Evolutionary conservation across 306 rosid species (phyloP).

Genomic region (Corylus heterophylla): DNA sequence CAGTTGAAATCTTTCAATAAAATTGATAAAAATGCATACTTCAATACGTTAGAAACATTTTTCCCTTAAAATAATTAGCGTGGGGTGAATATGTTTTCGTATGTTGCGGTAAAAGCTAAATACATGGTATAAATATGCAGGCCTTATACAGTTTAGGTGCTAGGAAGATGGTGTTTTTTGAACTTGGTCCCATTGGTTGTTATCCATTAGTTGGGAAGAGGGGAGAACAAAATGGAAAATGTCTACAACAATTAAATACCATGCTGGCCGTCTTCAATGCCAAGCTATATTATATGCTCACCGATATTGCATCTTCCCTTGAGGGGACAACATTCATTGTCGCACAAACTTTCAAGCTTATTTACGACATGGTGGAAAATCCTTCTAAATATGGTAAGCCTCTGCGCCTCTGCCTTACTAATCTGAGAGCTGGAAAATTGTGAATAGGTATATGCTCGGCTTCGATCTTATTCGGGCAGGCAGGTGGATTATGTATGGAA

Average conservation of each 20-base stretch:
- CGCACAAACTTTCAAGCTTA: conserved; percentile 3
- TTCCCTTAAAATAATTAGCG: no score
- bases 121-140: background rate
- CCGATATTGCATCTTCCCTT: background rate
- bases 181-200: conserved; percentile 4
- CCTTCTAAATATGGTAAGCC: background rate
- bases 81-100: no score
- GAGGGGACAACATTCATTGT: background rate
- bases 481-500: no score
- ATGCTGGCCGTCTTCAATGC: conserved; percentile 1
- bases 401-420: background rate
- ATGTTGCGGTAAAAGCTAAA: no score
- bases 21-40: no score
- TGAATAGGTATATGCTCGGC: no score
- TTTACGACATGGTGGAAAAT: background rate
- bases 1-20: no score
- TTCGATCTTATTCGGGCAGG: no score
- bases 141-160: background rate
- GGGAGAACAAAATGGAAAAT: background rate
- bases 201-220: background rate
- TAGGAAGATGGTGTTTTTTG: background rate
- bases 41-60: no score
- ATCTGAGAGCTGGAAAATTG: no score
- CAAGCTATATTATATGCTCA: conserved; percentile 1
- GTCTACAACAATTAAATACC: background rate